phyloP scores from a whole-genome alignment of 352 stramenopile species.

The Phytophthora palmivora region DNA sequence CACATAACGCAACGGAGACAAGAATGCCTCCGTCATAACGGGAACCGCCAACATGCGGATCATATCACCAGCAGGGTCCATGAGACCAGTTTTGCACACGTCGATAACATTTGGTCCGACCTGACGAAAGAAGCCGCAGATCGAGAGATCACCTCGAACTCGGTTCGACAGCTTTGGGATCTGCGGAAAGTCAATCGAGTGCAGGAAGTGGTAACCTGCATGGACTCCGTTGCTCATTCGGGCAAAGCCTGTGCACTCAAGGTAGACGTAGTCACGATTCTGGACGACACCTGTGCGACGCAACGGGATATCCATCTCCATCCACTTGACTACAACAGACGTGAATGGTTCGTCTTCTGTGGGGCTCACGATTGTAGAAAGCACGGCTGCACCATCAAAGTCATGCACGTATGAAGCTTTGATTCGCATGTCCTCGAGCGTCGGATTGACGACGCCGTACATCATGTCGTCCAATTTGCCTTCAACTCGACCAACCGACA shows the following conservation, averaged over 20 bases:
- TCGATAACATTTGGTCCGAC: slow-evolving; percentile 48
- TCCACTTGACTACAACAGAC: slow-evolving; percentile 53
- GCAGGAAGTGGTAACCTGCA: slow-evolving; percentile 63
- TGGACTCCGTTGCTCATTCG: slow-evolving; percentile 51
- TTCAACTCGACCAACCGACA: slow-evolving; percentile 39
- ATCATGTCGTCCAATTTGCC: slow-evolving; percentile 53
- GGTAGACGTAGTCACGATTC: slow-evolving; percentile 69
- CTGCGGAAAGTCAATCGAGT: slow-evolving; percentile 63
- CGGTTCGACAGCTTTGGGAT: slow-evolving; percentile 42
- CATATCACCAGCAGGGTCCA: slow-evolving; percentile 47
- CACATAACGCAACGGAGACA: slow-evolving; percentile 42
- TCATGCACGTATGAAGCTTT: slow-evolving; percentile 49
- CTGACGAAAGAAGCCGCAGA: slow-evolving; percentile 63
- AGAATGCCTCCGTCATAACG: slow-evolving; percentile 44
- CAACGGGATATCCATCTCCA: slow-evolving; percentile 50
- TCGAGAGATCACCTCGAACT: slow-evolving; percentile 50
- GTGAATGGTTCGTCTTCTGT: slow-evolving; percentile 39
- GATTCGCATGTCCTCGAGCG: slow-evolving; percentile 46
- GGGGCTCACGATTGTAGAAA: slow-evolving; percentile 44
- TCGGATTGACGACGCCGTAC: slow-evolving; percentile 45
- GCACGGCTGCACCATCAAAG: slow-evolving; percentile 38
- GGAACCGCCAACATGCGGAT: slow-evolving; percentile 43
- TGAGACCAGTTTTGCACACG: slow-evolving; percentile 46
- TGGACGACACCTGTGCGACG: slow-evolving; percentile 43
- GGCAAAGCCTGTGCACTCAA: slow-evolving; percentile 56